Evolutionary conservation across 768 basidiomycete species (phyloP), one percentile per base, ranked within the genome.

Genomic region (Hydnomerulius pinastri): DNA sequence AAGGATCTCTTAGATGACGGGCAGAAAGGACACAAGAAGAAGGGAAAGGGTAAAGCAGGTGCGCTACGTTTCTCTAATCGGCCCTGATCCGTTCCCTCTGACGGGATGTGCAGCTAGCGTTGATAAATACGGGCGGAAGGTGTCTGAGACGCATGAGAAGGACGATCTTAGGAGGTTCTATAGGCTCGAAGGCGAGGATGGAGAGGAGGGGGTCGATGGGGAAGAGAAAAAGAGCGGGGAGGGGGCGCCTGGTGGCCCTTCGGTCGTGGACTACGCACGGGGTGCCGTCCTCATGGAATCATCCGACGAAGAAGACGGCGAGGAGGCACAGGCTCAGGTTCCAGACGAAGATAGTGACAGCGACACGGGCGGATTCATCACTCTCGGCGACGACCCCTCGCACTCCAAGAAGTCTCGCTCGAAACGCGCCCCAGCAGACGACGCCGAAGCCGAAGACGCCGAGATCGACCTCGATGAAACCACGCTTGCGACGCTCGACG

Each of bases 201-300:
- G 69, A n/a, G 65, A 63, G 25, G 55, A 67, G n/a, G 60, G 68
- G 23, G 59, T 6, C 13, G 17, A 24, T n/a, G 21, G 3, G 2
- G 57, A 69, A 21, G 68, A 68, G 18, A 70, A 70, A 17, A 65
- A 63, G 29, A 59, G 63, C 4, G 63, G 62, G 23, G 60, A 61
- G 20, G 61, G 62, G n/a, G 18, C 59, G 6, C 28, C 60, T 0
- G 32, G 28, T 12, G 18, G 4, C 4, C 60, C 68, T 17, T 42
- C 70, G 4, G 71, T 71, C 43, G 77, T 82, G 24, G 96, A 98
- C 70, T 90, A 87, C 61, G 97, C 97, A 42, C 87, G 97, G 51
- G 97, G 97, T 48, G 87, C 86, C 60, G 85, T 86, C 2, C 73
- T 92, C 10, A 78, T 98, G 58, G 87, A 93, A 62, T 96, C 93